These are phyloP conservation scores for Suillus fuscotomentosus DNA, from an alignment of 768 basidiomycete genomes.

Conservation along the genomic window DNA sequence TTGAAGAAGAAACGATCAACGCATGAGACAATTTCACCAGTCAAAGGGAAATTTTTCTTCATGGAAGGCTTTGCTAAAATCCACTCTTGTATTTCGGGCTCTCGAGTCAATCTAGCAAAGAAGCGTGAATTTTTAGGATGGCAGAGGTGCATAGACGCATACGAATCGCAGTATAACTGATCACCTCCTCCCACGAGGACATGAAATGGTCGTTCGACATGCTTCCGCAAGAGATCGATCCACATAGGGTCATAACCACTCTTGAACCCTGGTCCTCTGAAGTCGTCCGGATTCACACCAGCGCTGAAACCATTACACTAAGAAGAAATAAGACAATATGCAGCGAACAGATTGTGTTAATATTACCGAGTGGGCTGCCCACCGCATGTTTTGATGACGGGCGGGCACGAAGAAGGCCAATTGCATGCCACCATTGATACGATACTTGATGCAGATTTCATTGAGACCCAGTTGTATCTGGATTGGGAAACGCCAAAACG, in stretches of 20 bases:
- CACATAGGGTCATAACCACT: slow-evolving; percentile 90
- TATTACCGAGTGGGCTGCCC: slow-evolving; percentile 83
- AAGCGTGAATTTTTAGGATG: slow-evolving; percentile 4
- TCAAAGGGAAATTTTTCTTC: slow-evolving; percentile 60
- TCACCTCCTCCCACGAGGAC: slow-evolving; percentile 93
- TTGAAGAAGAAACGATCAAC: slow-evolving; percentile 90
- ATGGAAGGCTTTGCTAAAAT: slow-evolving; percentile 55
- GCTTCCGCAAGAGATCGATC: slow-evolving; percentile 87
- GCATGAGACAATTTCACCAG: slow-evolving; percentile 67
- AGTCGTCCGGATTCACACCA: slow-evolving; percentile 87
- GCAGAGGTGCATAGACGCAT: slow-evolving; percentile 19
- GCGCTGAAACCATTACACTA: slow-evolving; percentile 89
- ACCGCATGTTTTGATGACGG: slow-evolving; percentile 78
- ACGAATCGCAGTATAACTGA: slow-evolving; percentile 87
- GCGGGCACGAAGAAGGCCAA: slow-evolving; percentile 86
- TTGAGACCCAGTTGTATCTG: slow-evolving; percentile 68
- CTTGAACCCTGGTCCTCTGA: slow-evolving; percentile 76
- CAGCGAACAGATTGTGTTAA: neutral
- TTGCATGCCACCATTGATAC: slow-evolving; percentile 75
- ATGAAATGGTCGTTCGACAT: slow-evolving; percentile 81
- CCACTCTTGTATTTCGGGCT: slow-evolving; percentile 91
- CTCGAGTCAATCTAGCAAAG: slow-evolving; percentile 63
- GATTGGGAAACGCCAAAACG: slow-evolving; percentile 93
- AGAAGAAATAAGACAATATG: slow-evolving; percentile 1
- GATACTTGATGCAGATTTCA: slow-evolving; percentile 80